Conservation (phyloP, 352 stramenopile species). For the Phytopythium montanum region DNA sequence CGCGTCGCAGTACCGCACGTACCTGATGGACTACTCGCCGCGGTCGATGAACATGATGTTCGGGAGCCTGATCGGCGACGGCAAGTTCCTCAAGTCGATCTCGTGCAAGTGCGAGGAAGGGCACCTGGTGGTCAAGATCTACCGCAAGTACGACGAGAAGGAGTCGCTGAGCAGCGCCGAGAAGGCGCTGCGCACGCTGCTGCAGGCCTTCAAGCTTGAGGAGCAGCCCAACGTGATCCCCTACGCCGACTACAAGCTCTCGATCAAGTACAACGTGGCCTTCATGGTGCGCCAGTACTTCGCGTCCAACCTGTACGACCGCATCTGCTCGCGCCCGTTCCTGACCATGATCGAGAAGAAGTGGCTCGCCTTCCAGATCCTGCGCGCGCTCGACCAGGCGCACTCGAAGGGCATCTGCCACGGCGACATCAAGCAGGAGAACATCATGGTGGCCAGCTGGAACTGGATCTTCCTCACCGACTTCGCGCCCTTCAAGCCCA, state of each 20-base stretch:
- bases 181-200: conserved; percentile 46
- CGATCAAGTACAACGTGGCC: conserved; percentile 78
- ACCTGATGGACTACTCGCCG: conserved; percentile 85
- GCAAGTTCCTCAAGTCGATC: conserved; percentile 90
- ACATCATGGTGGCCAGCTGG: conserved; percentile 98
- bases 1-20: conserved; percentile 83
- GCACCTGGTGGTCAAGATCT: conserved; percentile 85
- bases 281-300: conserved; percentile 97
- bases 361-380: conserved; percentile 97
- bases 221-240: conserved; percentile 79
- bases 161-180: conserved; percentile 62
- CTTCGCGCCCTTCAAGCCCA: conserved; percentile 95
- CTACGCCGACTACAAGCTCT: conserved; percentile 78
- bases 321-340: conserved; percentile 95
- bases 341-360: conserved; percentile 95
- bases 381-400: conserved; percentile 92
- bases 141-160: conserved; percentile 78
- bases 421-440: conserved; percentile 98
- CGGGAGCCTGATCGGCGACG: conserved; percentile 76
- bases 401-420: conserved; percentile 94
- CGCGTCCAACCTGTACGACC: conserved; percentile 95
- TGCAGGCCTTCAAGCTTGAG: conserved; percentile 58
- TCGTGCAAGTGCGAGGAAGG: conserved; percentile 86
- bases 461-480: conserved; percentile 98
- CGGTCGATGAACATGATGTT: conserved; percentile 87